phyloP scores from a whole-genome alignment of 768 basidiomycete species.

The Termitomyces sp. region DNA sequence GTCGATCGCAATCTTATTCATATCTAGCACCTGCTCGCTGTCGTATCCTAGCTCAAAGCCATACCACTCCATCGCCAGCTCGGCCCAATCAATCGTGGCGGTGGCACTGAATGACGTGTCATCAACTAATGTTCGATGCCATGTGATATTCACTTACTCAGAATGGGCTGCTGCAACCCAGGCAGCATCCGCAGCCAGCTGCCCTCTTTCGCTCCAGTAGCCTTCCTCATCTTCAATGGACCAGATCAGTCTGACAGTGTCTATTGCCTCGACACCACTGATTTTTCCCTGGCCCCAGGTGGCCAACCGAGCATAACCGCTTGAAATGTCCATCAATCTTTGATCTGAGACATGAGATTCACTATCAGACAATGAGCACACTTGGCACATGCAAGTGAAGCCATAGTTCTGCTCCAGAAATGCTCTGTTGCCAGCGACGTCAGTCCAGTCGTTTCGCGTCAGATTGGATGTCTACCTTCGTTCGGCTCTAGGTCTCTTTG shows the following conservation, averaged over 20 bases:
- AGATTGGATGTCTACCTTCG: conserved; percentile 36
- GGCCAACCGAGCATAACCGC: conserved; percentile 37
- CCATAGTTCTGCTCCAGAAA: conserved; percentile 46
- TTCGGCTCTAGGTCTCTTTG: conserved; percentile 45
- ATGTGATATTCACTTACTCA: conserved; percentile 39
- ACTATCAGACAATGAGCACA: conserved; percentile 47
- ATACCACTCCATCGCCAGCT: conserved; percentile 47
- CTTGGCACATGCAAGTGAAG: conserved; percentile 52
- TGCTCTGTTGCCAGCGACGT: conserved; percentile 28
- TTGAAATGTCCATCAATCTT: conserved; percentile 40
- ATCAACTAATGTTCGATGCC: neutral
- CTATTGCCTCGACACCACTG: conserved; percentile 43
- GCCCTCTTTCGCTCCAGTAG: conserved; percentile 61
- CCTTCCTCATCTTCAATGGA: conserved; percentile 53
- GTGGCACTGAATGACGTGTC: conserved; percentile 25
- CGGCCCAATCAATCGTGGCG: conserved; percentile 47
- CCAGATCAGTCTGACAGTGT: conserved; percentile 48
- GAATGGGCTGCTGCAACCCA: conserved; percentile 57
- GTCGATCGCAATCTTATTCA: conserved; percentile 23
- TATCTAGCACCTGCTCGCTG: conserved; percentile 39
- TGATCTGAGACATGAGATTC: conserved; percentile 46
- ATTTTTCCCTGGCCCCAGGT: conserved; percentile 43
- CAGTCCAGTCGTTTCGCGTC: neutral
- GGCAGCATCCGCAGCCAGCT: conserved; percentile 54
- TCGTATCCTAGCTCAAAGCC: conserved; percentile 50